These are phyloP conservation scores for Coniella lustricola DNA, from an alignment of 2,329 filamentous ascomycete species.

Conservation along the genomic window DNA sequence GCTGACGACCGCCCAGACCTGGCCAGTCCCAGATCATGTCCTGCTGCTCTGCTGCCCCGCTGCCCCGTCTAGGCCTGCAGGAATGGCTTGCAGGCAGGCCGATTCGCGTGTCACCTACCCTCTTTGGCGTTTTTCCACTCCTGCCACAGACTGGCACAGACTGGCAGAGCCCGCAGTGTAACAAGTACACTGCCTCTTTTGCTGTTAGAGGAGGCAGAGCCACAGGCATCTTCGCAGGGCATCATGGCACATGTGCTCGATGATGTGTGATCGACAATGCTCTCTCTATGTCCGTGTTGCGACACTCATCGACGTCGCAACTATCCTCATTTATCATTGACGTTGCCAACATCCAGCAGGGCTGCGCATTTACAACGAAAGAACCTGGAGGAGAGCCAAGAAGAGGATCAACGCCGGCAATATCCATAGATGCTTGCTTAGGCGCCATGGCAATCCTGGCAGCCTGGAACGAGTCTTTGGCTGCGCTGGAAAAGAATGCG, in stretches of 20 bases:
- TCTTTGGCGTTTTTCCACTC: conserved; percentile 3
- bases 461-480: too few relatives aligned
- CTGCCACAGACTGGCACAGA: neutral
- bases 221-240: neutral
- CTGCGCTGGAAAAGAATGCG: too few relatives aligned
- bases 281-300: too few relatives aligned
- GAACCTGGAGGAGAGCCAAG: too few relatives aligned
- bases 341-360: too few relatives aligned
- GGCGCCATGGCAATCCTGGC: too few relatives aligned
- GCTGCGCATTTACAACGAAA: too few relatives aligned
- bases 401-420: too few relatives aligned
- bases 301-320: too few relatives aligned
- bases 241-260: neutral
- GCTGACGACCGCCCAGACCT: neutral
- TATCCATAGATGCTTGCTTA: too few relatives aligned
- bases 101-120: neutral
- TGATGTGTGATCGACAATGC: neutral
- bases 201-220: neutral
- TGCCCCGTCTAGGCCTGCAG: conserved; percentile 1
- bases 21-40: too few relatives aligned
- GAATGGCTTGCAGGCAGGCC: conserved; percentile 12
- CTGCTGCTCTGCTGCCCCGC: neutral
- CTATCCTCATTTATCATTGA: too few relatives aligned
- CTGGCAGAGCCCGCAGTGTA: neutral
- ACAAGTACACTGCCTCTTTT: neutral